A percentile compares a stretch with the other conserved stretches of the same genome.
Evolutionary conservation across 257 asterid genomes (phyloP).

Genomic region (Scutellaria minor): DNA sequence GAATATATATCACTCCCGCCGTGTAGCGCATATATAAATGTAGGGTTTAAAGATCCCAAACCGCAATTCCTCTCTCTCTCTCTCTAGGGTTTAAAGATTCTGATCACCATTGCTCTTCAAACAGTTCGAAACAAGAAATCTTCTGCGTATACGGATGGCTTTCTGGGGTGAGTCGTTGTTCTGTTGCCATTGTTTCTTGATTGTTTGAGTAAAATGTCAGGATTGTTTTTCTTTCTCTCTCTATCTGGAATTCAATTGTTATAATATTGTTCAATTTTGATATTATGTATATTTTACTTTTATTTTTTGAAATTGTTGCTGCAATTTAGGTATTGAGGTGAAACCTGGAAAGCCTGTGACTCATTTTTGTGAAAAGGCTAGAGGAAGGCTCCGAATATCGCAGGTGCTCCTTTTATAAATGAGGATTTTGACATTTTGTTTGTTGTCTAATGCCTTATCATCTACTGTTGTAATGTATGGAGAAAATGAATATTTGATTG

Average conservation of each 20-base stretch:
- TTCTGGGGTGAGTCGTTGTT: constrained; percentile 59
- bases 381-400: constrained; percentile 78
- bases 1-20: constrained; percentile 34
- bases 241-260: background rate
- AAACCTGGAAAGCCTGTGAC: constrained; percentile 73
- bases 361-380: constrained; percentile 57
- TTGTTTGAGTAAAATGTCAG: background rate
- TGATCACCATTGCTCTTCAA: background rate
- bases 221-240: background rate
- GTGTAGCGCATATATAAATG: constrained; percentile 25
- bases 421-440: background rate
- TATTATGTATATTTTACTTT: background rate
- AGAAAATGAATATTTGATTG: background rate
- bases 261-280: background rate
- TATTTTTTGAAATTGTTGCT: constrained; percentile 15
- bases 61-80: constrained; percentile 11
- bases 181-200: background rate
- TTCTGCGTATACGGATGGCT: constrained; percentile 47
- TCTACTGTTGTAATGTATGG: background rate
- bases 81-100: constrained; percentile 34
- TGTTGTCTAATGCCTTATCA: background rate
- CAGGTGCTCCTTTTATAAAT: constrained; percentile 54
- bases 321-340: constrained; percentile 67
- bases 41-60: constrained; percentile 42
- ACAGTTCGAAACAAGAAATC: constrained; percentile 10